Evolutionary conservation across 805 yeast species (phyloP).

Genomic region (Schizosaccharomyces cryophilus): DNA sequence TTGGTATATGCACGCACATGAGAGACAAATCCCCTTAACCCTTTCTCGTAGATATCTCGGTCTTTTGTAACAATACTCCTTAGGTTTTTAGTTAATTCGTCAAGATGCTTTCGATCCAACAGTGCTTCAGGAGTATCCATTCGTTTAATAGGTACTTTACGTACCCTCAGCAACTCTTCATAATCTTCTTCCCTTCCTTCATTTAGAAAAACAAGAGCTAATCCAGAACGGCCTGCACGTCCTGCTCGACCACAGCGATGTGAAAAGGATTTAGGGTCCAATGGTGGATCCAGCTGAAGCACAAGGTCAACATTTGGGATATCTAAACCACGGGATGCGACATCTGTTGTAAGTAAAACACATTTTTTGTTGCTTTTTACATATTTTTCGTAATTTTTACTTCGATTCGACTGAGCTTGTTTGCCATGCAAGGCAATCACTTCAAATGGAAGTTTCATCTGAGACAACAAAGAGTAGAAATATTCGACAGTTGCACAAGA

Average conservation of each 20-base stretch:
- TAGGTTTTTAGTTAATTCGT: conserved; percentile 9
- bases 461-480: conserved; percentile 27
- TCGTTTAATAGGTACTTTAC: conserved; percentile 29
- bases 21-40: conserved; percentile 58
- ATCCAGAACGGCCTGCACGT: conserved; percentile 65
- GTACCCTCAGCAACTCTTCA: conserved; percentile 54
- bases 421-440: conserved; percentile 78
- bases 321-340: conserved; percentile 94
- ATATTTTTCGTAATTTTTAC: conserved; percentile 44
- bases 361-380: conserved; percentile 23
- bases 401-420: conserved; percentile 52
- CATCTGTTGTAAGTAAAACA: conserved; percentile 76
- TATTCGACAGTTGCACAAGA: conserved; percentile 68
- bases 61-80: conserved; percentile 43
- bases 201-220: conserved; percentile 48
- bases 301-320: conserved; percentile 86
- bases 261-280: conserved; percentile 71
- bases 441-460: conserved; percentile 5
- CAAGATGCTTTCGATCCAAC: conserved; percentile 7
- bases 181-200: conserved; percentile 62
- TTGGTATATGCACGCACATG: conserved; percentile 64
- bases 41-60: conserved; percentile 56
- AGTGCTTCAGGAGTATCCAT: conserved; percentile 8
- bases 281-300: conserved; percentile 84
- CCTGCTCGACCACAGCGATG: conserved; percentile 94